A percentile compares a stretch with the other conserved stretches of the same genome.
phyloP scores from a whole-genome alignment of 2,329 filamentous ascomycete species.

The Talaromyces sp. region DNA sequence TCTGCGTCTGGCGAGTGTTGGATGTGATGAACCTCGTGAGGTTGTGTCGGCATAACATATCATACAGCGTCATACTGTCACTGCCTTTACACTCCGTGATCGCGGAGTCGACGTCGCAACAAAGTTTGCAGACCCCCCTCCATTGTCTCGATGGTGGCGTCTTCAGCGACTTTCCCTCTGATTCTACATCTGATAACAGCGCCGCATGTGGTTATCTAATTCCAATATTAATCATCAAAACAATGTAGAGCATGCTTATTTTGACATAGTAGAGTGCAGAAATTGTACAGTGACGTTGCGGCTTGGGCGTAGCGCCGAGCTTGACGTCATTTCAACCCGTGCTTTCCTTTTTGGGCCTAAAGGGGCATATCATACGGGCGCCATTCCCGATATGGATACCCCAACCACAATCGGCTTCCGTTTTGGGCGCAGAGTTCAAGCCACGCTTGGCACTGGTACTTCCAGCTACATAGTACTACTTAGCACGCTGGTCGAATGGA shows the following conservation, averaged over 20 bases:
- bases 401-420: background rate
- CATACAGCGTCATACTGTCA: background rate
- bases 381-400: background rate
- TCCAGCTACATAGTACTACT: too few species aligned
- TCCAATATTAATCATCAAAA: background rate
- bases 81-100: too few species aligned
- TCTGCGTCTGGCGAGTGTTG: background rate
- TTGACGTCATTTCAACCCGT: background rate
- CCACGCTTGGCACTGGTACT: background rate
- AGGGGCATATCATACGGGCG: background rate
- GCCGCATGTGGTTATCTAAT: too few species aligned
- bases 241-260: background rate
- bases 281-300: background rate
- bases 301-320: background rate
- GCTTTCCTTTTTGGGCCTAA: background rate
- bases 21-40: background rate
- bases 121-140: background rate
- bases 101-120: background rate
- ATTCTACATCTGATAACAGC: background rate
- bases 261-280: background rate
- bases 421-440: background rate
- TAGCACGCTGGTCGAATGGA: too few species aligned
- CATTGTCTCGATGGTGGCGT: background rate
- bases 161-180: background rate
- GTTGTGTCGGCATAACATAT: background rate